These are phyloP conservation scores for Gaeumannomyces tritici DNA, from an alignment of 2,329 filamentous ascomycete species.

Conservation along the genomic window DNA sequence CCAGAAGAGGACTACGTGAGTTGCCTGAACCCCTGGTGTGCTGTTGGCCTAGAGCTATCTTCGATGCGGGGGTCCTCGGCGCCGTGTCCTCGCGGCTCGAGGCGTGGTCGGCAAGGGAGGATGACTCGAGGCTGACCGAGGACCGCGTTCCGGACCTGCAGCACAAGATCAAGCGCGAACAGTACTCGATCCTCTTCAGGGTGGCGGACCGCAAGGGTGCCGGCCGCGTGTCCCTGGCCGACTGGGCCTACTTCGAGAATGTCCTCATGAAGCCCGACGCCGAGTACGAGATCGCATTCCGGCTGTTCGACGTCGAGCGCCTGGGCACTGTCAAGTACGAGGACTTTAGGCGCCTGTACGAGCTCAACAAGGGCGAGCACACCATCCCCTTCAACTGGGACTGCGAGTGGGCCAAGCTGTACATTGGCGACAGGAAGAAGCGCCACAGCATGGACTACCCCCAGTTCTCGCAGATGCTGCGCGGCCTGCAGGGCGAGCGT, in stretches of 20 bases:
- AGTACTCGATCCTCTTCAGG: slow-evolving; percentile 87
- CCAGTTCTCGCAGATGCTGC: slow-evolving; percentile 96
- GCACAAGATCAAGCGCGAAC: slow-evolving; percentile 97
- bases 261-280: slow-evolving; percentile 88
- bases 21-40: slow-evolving; percentile 4
- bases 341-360: slow-evolving; percentile 75
- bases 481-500: slow-evolving; percentile 89
- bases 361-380: slow-evolving; percentile 75
- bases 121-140: not conserved
- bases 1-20: slow-evolving; percentile 83
- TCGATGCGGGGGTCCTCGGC: not conserved
- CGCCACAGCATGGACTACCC: slow-evolving; percentile 89
- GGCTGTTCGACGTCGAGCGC: slow-evolving; percentile 82
- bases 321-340: slow-evolving; percentile 84
- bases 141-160: slow-evolving; percentile 25
- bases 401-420: slow-evolving; percentile 91
- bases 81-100: not conserved
- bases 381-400: slow-evolving; percentile 95
- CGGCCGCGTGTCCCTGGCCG: slow-evolving; percentile 67
- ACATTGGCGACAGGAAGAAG: slow-evolving; percentile 80
- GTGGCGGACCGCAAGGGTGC: slow-evolving; percentile 73
- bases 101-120: too few relatives aligned
- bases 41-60: not conserved
- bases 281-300: slow-evolving; percentile 98
- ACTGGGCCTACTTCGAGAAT: slow-evolving; percentile 93